Evolutionary conservation across 106 monocot species (phyloP), one percentile per base, ranked within the genome.

Genomic region (Platanthera guangdongensis): DNA sequence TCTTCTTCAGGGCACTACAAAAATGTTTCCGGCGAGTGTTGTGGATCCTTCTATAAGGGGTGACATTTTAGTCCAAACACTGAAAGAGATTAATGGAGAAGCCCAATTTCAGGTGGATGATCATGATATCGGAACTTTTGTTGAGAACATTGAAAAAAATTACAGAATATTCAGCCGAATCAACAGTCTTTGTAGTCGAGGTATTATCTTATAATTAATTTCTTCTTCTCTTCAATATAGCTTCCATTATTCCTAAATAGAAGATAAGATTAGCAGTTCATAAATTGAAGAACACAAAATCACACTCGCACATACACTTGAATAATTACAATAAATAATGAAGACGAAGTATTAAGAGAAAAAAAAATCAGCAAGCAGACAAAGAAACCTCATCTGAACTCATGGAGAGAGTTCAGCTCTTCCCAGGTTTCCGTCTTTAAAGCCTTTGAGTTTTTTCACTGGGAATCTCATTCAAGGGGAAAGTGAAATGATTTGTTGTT

Each of bases 1-100:
- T 68, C 70, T 87, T 19, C 73, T 86, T 75, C 83, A 77, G 19
- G 59, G 45, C 47, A n/a, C 80, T 52, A 67, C 70, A 7, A 89
- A 90, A 73, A 88, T 94, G 87, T 85, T 97, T 79, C 97, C 94
- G 7, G 78, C 81, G 8, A 87, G 83, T 74, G 86, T 97, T 25
- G 94, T 89, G 12, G 94, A 97, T 79, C 97, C 97, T 73, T 74
- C 72, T 25, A 90, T 92, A 80, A 88, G 94, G 72, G 94, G 94
- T 51, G 94, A 97, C 75, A 92, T 97, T 75, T 70, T 97, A 49
- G 46, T 94, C 71, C 94, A 97, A 71, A 92, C 80, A 5, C 67
- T 97, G 21, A 86, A 81, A 73, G 91, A 94, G 60, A 83, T 93
- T 8, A 81, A 81, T 83, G 78, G 51, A 28, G 88, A 90, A 78